Base-by-base conservation (phyloP, 176 grass and related monocot genomes). In the Tuctoria greenei region DNA sequence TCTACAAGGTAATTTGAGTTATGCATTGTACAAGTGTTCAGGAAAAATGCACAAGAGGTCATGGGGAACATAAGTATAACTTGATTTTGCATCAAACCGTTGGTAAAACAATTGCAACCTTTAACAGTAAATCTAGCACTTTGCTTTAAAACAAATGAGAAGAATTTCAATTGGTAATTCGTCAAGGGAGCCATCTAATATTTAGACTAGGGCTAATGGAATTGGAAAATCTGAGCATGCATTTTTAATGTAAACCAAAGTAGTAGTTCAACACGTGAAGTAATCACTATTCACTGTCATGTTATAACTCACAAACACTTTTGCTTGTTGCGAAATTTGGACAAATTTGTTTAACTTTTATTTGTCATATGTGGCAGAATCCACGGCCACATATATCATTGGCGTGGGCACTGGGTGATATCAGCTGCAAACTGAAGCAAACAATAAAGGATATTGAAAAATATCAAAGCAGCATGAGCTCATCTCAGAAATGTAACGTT, bases 371-470 rank as follows among this genome's bases (percentile, higher is more conserved):
- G 8, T 58, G 55, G 10, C 55, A 58, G 91, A 81, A 95, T 90
- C 91, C 91, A 34, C 89, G 80, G 73, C 91, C 95, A 40, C 91
- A 98, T 71, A 98, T 98, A 84, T 98, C 95, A 40, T 36, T 98
- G 82, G 41, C 84, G 36, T 98, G 95, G 95, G 89, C 82, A 67
- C 64, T 76, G 64, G 91, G 89, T 65, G 89, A 95, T 79, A 69
- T 81, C 67, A 94, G 86, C 68, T 38, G 66, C 69, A 92, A 81
- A 71, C 24, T 98, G 65, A 98, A 92, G 72, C 87, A 84, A 52
- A 84, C 77, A 34, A 47, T 82, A 38, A 84, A 86, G 69, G 82
- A 88, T 62, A 77, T 92, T 20, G 89, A 84, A 41, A 85, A 79
- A 78, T 74, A 81, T 82, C 65, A 18, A 45, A 88, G 61, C 34